phyloP scores from a whole-genome alignment of 2,329 filamentous ascomycete genomes.

The Pyrenochaeta sp. region DNA sequence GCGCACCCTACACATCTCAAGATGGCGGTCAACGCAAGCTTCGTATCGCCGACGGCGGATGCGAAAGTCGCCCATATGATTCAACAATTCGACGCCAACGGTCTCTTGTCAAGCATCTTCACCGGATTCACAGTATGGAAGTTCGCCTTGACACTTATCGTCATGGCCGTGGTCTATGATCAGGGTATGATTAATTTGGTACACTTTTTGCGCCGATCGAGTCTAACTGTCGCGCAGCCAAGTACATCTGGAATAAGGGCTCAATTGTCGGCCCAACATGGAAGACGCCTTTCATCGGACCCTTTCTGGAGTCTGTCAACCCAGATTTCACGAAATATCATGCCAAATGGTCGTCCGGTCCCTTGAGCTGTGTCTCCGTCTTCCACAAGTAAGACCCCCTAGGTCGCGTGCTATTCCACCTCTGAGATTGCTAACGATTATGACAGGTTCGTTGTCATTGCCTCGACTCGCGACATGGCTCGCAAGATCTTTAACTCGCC shows the following conservation, averaged over 20 bases:
- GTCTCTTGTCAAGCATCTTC: slow-evolving; percentile 40
- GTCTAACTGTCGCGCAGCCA: slow-evolving; percentile 58
- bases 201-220: slow-evolving; percentile 4
- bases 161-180: slow-evolving; percentile 84
- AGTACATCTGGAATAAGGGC: slow-evolving; percentile 57
- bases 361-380: slow-evolving; percentile 94
- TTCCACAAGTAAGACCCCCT: slow-evolving; percentile 83
- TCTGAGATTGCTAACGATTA: slow-evolving; percentile 21
- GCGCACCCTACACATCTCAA: slow-evolving; percentile 8
- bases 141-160: slow-evolving; percentile 65
- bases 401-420: slow-evolving; percentile 7
- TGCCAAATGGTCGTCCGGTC: slow-evolving; percentile 89
- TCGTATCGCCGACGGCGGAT: slow-evolving; percentile 50
- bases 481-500: slow-evolving; percentile 98
- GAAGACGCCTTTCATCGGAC: slow-evolving; percentile 72
- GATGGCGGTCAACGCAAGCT: slow-evolving; percentile 49
- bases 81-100: slow-evolving; percentile 37
- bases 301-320: slow-evolving; percentile 89
- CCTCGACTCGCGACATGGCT: slow-evolving; percentile 91
- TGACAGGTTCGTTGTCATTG: slow-evolving; percentile 91
- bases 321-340: slow-evolving; percentile 92
- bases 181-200: slow-evolving; percentile 70
- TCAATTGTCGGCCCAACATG: slow-evolving; percentile 55
- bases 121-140: slow-evolving; percentile 40
- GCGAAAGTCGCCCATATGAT: slow-evolving; percentile 44